A percentile compares a stretch with the other conserved stretches of the same genome.
Conservation (phyloP, 2,329 filamentous ascomycete species). For the Cordyceps cateniannulata region DNA sequence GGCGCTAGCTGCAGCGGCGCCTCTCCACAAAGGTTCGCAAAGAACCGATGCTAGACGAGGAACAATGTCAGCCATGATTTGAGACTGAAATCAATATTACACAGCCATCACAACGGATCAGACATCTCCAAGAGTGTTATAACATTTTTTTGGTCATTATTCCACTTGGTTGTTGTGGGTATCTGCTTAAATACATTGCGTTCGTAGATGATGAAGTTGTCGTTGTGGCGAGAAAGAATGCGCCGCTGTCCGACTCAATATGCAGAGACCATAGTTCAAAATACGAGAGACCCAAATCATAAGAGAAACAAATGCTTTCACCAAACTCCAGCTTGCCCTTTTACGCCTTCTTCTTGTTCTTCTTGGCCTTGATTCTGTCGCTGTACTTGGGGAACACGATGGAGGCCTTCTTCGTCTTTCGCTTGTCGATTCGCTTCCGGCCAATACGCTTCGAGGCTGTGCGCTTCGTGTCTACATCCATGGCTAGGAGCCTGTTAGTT, state of each 20-base stretch:
- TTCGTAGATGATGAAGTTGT: background rate
- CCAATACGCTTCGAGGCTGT: constrained; percentile 28
- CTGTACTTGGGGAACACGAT: constrained; percentile 57
- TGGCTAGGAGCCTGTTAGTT: constrained; percentile 28
- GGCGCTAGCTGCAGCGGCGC: constrained; percentile 3
- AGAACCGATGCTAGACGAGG: background rate
- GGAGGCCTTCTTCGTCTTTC: constrained; percentile 45
- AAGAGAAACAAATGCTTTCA: background rate
- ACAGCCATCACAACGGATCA: background rate
- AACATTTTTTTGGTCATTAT: background rate
- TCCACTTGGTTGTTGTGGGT: constrained; percentile 5
- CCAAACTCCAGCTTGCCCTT: background rate
- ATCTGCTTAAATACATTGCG: constrained; percentile 5
- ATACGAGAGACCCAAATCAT: background rate
- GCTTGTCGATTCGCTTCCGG: constrained; percentile 52
- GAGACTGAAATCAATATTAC: too few species aligned
- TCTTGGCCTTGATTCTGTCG: constrained; percentile 41
- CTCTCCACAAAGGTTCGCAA: constrained; percentile 3
- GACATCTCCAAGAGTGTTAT: background rate
- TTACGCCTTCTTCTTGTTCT: constrained; percentile 24
- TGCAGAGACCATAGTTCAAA: background rate
- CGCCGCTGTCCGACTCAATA: background rate
- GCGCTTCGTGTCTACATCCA: constrained; percentile 51
- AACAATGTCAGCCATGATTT: too few species aligned
- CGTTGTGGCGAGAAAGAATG: background rate